Conservation (phyloP, 805 yeast species). For the Ogataea nakhonphanomensis region DNA sequence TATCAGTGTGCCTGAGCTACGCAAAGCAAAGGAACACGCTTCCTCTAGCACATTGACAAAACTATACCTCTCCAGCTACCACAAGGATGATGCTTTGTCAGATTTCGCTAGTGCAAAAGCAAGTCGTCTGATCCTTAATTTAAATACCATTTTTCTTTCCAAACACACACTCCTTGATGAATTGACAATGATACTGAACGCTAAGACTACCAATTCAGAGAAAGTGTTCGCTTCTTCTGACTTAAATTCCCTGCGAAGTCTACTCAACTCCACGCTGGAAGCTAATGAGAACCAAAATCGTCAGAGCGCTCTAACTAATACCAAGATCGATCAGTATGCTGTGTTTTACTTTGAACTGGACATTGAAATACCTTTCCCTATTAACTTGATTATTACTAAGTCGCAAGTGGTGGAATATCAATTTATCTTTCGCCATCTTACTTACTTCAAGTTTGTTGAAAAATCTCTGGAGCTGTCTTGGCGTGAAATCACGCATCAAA, state of each 20-base stretch:
- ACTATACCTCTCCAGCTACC: constrained; percentile 23
- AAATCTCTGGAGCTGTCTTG: constrained; percentile 62
- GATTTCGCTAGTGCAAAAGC: constrained; percentile 18
- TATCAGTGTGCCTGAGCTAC: constrained; percentile 49
- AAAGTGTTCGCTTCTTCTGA: constrained; percentile 44
- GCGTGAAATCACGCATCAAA: constrained; percentile 61
- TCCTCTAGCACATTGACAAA: constrained; percentile 34
- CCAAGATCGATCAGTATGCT: constrained; percentile 38
- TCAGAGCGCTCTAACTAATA: constrained; percentile 21
- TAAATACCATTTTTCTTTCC: constrained; percentile 18
- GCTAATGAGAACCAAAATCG: constrained; percentile 19
- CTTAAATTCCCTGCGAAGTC: constrained; percentile 40
- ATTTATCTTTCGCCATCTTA: constrained; percentile 66
- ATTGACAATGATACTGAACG: constrained; percentile 48
- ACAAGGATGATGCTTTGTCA: constrained; percentile 10
- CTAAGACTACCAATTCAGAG: constrained; percentile 53
- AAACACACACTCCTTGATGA: constrained; percentile 24
- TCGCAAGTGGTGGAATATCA: constrained; percentile 77
- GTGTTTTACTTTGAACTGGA: constrained; percentile 55
- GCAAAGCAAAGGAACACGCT: constrained; percentile 30
- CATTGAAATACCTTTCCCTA: constrained; percentile 77
- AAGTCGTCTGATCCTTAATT: constrained; percentile 23
- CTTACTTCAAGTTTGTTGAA: constrained; percentile 60
- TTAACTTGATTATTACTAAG: constrained; percentile 68
- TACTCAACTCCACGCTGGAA: constrained; percentile 42